These are phyloP conservation scores for Citeromyces matritensis DNA, from an alignment of 805 yeast species.

Conservation along the genomic window DNA sequence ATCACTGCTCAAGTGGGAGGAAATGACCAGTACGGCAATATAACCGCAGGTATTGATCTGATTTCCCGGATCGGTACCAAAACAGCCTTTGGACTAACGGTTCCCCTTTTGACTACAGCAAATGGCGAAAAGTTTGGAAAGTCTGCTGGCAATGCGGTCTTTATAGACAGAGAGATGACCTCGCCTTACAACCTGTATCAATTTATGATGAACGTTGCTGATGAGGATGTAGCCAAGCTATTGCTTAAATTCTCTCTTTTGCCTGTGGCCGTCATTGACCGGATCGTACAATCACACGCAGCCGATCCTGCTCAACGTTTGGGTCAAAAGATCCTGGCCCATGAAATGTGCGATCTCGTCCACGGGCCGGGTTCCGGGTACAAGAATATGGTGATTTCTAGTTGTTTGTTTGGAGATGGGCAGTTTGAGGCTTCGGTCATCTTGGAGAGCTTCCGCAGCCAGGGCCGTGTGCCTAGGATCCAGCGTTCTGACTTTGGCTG, in stretches of 20 bases:
- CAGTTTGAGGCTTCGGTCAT: slow-evolving; percentile 34
- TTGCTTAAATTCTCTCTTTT: slow-evolving; percentile 69
- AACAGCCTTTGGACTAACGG: slow-evolving; percentile 63
- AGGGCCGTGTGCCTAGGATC: slow-evolving; percentile 32
- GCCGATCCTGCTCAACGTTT: slow-evolving; percentile 44
- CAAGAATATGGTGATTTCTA: slow-evolving; percentile 51
- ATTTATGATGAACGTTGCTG: slow-evolving; percentile 67
- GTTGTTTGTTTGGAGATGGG: slow-evolving; percentile 36
- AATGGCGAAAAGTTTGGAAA: slow-evolving; percentile 92
- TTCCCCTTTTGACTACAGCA: slow-evolving; percentile 77
- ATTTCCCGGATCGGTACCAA: slow-evolving; percentile 33
- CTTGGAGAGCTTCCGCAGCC: slow-evolving; percentile 37
- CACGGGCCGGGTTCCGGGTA: slow-evolving; percentile 73
- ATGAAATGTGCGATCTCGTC: slow-evolving; percentile 73
- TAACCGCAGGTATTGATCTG: slow-evolving; percentile 88
- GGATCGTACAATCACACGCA: slow-evolving; percentile 34
- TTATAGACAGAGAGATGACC: slow-evolving; percentile 63
- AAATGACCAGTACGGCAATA: slow-evolving; percentile 97
- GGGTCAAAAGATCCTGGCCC: slow-evolving; percentile 70
- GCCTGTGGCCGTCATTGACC: slow-evolving; percentile 44
- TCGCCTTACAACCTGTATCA: slow-evolving; percentile 76
- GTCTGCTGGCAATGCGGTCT: slow-evolving; percentile 93
- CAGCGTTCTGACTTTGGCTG: slow-evolving; percentile 13
- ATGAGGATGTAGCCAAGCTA: slow-evolving; percentile 55
- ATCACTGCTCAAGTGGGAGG: slow-evolving; percentile 86